Evolutionary conservation across 768 basidiomycete species (phyloP), one percentile per base, ranked within the genome.

Genomic region (Lentinus brumalis): DNA sequence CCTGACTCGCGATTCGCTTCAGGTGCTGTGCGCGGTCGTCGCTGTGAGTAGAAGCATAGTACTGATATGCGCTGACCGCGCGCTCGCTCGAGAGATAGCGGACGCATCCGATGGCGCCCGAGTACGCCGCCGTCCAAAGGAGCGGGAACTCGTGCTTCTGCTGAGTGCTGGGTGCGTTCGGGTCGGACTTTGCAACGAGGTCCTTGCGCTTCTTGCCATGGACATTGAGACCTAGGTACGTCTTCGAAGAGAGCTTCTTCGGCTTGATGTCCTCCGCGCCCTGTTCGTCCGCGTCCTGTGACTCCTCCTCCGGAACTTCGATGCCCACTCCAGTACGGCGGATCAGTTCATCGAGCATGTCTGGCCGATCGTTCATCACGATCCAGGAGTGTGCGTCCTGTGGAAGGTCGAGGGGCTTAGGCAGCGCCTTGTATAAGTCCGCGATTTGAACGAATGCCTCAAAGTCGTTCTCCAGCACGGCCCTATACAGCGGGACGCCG

Each of bases 191-290:
- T 53, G 67, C 74, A 0, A 82, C 81, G 9, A 86, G 74, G 64
- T 86, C 84, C 15, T 76, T 75, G 3, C 83, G 76, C 66, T 87
- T 86, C 75, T 84, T 85, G n/a, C 85, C 86, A 59, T 86, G 83
- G 21, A 87, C 83, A 56, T 80, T 81, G 44, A 88, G 75, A 0
- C 86, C 86, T 16, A 86, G 80, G 64, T 87, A 88, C 49, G 66
- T 72, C 77, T 66, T 79, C 77, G 56, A 70, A 63, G 62, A 79
- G 61, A 10, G 69, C 65, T 10, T 61, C 60, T 29, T 67, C 12
- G 65, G 57, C 18, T 73, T 71, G 7, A 71, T 68, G 10, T 31
- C 35, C 14, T 10, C 26, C 10, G 9, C 44, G 35, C 44, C 49
- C 8, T 41, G 35, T 10, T 70, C 71, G 2, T 69, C 69, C 14